phyloP scores from a whole-genome alignment of 257 asterid genomes.

The Prunella vulgaris region DNA sequence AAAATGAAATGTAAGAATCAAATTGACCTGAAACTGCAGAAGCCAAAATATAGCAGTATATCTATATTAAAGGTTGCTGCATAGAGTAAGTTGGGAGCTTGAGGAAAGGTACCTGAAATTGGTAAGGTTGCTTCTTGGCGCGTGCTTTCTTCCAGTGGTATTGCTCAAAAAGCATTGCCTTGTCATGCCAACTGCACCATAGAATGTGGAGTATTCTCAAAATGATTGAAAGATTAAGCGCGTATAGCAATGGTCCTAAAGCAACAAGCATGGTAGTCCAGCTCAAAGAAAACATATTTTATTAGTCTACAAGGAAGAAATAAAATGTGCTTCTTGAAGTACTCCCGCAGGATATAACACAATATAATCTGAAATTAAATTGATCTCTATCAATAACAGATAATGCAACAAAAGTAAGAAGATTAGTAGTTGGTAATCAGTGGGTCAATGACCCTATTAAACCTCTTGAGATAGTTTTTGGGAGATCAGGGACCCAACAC shows the following conservation, averaged over 20 bases:
- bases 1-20: conserved; percentile 12
- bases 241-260: neutral
- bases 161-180: conserved; percentile 84
- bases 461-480: neutral
- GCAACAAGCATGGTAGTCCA: neutral
- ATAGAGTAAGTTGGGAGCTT: neutral
- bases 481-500: neutral
- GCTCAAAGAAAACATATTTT: conserved; percentile 9
- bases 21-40: neutral
- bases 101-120: conserved; percentile 61
- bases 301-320: neutral
- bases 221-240: neutral
- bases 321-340: neutral
- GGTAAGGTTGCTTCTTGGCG: conserved; percentile 57
- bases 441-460: neutral
- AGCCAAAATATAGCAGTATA: neutral
- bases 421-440: neutral
- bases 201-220: neutral
- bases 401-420: neutral
- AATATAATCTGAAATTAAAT: neutral
- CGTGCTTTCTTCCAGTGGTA: conserved; percentile 93
- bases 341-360: neutral
- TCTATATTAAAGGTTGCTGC: neutral
- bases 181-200: conserved; percentile 84
- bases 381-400: neutral